phyloP scores from a whole-genome alignment of 1,284 basidiomycete species.

The Ceraceosorus guamensis region DNA sequence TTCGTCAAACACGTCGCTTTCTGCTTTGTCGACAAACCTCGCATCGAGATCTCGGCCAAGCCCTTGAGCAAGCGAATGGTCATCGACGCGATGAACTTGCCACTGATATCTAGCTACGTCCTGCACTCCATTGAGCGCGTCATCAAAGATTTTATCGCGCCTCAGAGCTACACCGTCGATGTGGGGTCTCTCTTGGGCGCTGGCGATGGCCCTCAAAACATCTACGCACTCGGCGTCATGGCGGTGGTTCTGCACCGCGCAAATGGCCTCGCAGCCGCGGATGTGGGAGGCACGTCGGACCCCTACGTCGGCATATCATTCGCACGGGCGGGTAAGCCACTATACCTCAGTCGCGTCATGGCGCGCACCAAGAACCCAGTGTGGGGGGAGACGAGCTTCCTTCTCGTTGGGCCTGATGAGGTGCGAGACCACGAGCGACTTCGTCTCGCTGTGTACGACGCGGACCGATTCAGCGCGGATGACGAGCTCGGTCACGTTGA shows the following conservation, averaged over 20 bases:
- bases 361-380: constrained; percentile 27
- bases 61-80: constrained; percentile 40
- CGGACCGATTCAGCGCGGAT: constrained; percentile 43
- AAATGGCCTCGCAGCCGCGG: constrained; percentile 30
- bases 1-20: constrained; percentile 42
- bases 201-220: constrained; percentile 34
- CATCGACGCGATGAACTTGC: constrained; percentile 44
- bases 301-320: constrained; percentile 38
- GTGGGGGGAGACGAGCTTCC: constrained; percentile 36
- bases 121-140: constrained; percentile 34
- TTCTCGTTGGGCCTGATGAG: constrained; percentile 37
- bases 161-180: constrained; percentile 34
- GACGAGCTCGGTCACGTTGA: constrained; percentile 42
- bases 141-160: constrained; percentile 37
- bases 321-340: constrained; percentile 32
- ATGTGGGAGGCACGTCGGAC: constrained; percentile 35
- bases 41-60: constrained; percentile 40
- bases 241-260: constrained; percentile 36
- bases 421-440: constrained; percentile 34
- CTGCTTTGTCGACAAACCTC: constrained; percentile 33
- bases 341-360: constrained; percentile 33
- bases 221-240: constrained; percentile 35
- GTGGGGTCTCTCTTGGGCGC: constrained; percentile 30
- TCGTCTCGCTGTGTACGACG: constrained; percentile 35
- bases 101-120: constrained; percentile 37